These are phyloP conservation scores for Vitis labrusca DNA, from an alignment of 164 flowering plant genomes.

Conservation along the genomic window DNA sequence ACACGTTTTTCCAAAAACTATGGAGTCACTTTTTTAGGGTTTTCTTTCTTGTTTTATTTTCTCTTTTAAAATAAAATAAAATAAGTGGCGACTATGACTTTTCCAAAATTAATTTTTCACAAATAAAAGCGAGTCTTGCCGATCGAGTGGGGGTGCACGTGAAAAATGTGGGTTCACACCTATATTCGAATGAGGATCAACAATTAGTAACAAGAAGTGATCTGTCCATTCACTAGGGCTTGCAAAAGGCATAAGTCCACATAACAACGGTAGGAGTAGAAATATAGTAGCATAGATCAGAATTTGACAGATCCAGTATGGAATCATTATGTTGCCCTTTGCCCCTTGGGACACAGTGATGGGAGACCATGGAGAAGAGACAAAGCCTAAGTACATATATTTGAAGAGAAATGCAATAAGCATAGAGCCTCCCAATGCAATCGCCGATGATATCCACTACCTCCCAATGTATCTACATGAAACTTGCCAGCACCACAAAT, in stretches of 20 bases:
- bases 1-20: no score
- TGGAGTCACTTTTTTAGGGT: no score
- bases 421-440: conserved; percentile 73
- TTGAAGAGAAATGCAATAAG: conserved; percentile 63
- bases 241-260: conserved; percentile 87
- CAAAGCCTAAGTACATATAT: conserved; percentile 41
- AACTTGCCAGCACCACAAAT: conserved; percentile 81
- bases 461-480: conserved; percentile 86
- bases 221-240: conserved; percentile 64
- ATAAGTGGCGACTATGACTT: no score
- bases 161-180: background rate
- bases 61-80: no score
- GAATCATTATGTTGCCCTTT: conserved; percentile 25
- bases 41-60: no score
- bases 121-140: no score
- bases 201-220: conserved; percentile 34
- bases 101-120: no score
- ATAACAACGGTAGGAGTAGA: conserved; percentile 56
- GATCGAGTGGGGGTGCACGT: no score
- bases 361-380: conserved; percentile 61
- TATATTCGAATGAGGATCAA: conserved; percentile 1
- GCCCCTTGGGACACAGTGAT: conserved; percentile 30
- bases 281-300: conserved; percentile 42
- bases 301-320: conserved; percentile 56
- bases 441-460: conserved; percentile 79